Conservation (phyloP, 768 basidiomycete genomes). For the Lentinula sp. region DNA sequence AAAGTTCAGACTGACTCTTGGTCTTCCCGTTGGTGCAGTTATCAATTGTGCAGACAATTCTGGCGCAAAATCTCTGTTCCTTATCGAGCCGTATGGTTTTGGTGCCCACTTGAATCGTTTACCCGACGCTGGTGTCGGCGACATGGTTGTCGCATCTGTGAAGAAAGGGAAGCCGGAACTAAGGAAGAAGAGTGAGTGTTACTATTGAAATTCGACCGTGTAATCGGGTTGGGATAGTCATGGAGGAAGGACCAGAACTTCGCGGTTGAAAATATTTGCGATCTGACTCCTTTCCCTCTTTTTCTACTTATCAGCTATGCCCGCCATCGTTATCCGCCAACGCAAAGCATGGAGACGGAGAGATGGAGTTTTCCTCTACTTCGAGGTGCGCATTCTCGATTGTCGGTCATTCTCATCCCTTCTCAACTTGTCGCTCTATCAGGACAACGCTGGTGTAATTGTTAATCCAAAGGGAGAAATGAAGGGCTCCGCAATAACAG, state of each 20-base stretch:
- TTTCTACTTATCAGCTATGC: conserved; percentile 68
- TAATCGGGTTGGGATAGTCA: background rate
- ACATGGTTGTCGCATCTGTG: conserved; percentile 95
- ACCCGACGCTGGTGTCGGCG: conserved; percentile 91
- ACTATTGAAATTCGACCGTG: background rate
- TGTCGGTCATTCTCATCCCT: background rate
- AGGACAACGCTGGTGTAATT: conserved; percentile 96
- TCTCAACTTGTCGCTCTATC: background rate
- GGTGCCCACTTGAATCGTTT: conserved; percentile 97
- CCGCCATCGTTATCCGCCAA: conserved; percentile 93
- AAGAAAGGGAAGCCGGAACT: conserved; percentile 99
- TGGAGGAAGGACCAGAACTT: background rate
- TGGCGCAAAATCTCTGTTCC: conserved; percentile 91
- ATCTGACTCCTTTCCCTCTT: conserved; percentile 7
- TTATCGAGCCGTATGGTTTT: conserved; percentile 94
- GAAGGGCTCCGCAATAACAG: conserved; percentile 97
- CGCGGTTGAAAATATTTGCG: conserved; percentile 4
- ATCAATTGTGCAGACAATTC: conserved; percentile 99
- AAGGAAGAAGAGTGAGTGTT: conserved; percentile 92
- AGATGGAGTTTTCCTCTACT: conserved; percentile 99
- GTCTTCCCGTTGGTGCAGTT: conserved; percentile 91
- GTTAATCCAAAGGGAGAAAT: conserved; percentile 99
- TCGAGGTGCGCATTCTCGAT: conserved; percentile 53
- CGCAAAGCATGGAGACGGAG: conserved; percentile 97
- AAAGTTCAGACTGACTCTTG: conserved; percentile 93